A percentile compares a stretch with the other conserved stretches of the same genome.
Conservation (phyloP, 106 monocot species). For the Acanthochlamys bracteata region DNA sequence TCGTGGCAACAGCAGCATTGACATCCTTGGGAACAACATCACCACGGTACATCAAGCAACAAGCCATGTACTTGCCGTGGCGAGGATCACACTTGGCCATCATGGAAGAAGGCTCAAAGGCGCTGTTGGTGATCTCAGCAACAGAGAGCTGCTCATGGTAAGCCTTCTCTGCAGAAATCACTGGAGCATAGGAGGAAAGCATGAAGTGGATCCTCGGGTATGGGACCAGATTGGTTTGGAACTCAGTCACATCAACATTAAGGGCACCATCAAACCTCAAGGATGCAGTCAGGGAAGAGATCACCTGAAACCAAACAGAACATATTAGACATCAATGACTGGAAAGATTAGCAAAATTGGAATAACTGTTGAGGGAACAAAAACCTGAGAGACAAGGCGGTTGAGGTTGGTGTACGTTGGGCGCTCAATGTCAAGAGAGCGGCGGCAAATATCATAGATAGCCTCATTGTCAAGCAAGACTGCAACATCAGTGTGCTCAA, state of each 20-base stretch:
- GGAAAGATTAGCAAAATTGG: background rate
- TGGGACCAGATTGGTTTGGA: conserved; percentile 22
- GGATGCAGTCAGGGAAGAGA: conserved; percentile 17
- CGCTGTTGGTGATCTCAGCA: conserved; percentile 26
- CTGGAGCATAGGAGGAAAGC: conserved; percentile 24
- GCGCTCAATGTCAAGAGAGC: conserved; percentile 21
- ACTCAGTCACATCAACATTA: conserved; percentile 19
- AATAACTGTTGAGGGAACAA: no score
- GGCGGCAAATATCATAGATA: conserved; percentile 21
- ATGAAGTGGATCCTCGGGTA: conserved; percentile 26
- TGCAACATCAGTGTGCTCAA: conserved; percentile 26
- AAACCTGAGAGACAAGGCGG: conserved; percentile 20
- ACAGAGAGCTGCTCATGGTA: conserved; percentile 27
- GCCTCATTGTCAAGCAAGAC: conserved; percentile 23
- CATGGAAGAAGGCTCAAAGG: conserved; percentile 26
- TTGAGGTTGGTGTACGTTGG: conserved; percentile 27
- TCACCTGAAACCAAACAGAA: conserved; percentile 7
- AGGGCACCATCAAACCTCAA: conserved; percentile 19
- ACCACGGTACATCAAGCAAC: conserved; percentile 26
- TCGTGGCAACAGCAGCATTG: conserved; percentile 34
- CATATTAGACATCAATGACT: background rate
- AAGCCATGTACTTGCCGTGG: conserved; percentile 27
- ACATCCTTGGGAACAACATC: conserved; percentile 39
- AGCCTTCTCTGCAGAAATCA: conserved; percentile 25
- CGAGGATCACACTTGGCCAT: conserved; percentile 25